Percentiles rank a stretch among this genome's conserved stretches.
phyloP scores from a whole-genome alignment of 2,329 filamentous ascomycete genomes.

The Paraconiothyrium sp. region DNA sequence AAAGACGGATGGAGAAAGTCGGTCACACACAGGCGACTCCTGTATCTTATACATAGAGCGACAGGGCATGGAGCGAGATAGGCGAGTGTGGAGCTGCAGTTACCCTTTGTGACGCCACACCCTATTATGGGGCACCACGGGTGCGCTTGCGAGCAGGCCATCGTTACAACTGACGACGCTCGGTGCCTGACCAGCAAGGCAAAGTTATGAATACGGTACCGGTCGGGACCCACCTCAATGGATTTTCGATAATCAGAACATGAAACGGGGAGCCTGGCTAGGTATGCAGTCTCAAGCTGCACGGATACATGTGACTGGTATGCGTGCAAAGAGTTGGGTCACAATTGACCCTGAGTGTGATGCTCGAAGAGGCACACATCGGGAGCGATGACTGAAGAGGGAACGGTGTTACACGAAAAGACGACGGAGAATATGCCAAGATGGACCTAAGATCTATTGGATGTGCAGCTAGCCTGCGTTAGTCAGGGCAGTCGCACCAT shows the following conservation, averaged over 20 bases:
- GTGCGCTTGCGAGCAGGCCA: slow-evolving; percentile 7
- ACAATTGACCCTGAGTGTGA: not conserved
- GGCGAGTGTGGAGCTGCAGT: slow-evolving; percentile 6
- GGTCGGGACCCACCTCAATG: slow-evolving; percentile 8
- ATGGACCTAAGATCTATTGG: slow-evolving; percentile 8
- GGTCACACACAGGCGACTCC: not conserved
- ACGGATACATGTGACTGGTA: not conserved
- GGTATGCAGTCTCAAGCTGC: not conserved
- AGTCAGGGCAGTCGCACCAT: slow-evolving; percentile 8
- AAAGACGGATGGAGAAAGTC: slow-evolving; percentile 20
- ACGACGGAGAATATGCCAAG: slow-evolving; percentile 9
- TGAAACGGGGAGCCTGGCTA: not conserved
- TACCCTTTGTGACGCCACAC: slow-evolving; percentile 1
- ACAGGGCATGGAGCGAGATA: not conserved
- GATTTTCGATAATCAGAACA: not conserved
- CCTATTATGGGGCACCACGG: slow-evolving; percentile 3
- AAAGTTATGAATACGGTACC: slow-evolving; percentile 8
- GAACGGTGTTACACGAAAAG: not conserved
- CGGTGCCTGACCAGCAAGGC: slow-evolving; percentile 9
- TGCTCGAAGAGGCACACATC: not conserved
- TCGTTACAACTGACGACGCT: slow-evolving; percentile 1
- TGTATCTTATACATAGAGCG: slow-evolving; percentile 3
- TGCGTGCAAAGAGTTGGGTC: not conserved
- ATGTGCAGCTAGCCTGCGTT: slow-evolving; percentile 10
- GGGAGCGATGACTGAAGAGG: slow-evolving; percentile 1